A percentile compares a stretch with the other conserved stretches of the same genome.
Conservation (phyloP, 805 yeast genomes). For the Ogataea dorogensis region DNA sequence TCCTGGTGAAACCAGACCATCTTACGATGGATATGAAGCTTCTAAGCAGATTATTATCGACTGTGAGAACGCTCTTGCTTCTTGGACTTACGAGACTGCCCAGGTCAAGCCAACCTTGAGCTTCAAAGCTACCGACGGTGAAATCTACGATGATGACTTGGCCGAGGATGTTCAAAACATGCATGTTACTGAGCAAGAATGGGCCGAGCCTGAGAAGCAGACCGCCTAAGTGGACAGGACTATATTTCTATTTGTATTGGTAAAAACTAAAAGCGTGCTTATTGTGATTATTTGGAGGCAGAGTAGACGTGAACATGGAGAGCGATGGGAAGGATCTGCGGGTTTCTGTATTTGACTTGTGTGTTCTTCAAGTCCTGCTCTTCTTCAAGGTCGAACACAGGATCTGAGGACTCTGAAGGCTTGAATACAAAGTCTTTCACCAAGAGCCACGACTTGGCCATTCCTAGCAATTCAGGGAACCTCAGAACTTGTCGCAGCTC, state of each 20-base stretch:
- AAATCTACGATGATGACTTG: slow-evolving; percentile 53
- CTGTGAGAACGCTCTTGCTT: slow-evolving; percentile 77
- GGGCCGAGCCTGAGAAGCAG: slow-evolving; percentile 29
- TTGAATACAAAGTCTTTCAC: slow-evolving; percentile 17
- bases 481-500: slow-evolving; percentile 12
- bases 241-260: slow-evolving; percentile 17
- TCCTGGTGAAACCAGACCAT: slow-evolving; percentile 90
- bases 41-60: slow-evolving; percentile 84
- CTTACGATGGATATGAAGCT: slow-evolving; percentile 86
- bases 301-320: slow-evolving; percentile 28
- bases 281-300: slow-evolving; percentile 3
- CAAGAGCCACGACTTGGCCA: slow-evolving; percentile 20
- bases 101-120: slow-evolving; percentile 79
- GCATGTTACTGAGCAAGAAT: slow-evolving; percentile 45
- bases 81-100: slow-evolving; percentile 83
- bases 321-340: slow-evolving; percentile 19
- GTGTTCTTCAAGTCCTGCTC: slow-evolving; percentile 17
- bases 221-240: slow-evolving; percentile 25
- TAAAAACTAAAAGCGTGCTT: slow-evolving; percentile 10
- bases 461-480: slow-evolving; percentile 3
- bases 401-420: slow-evolving; percentile 1
- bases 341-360: slow-evolving; percentile 20
- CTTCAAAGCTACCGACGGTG: slow-evolving; percentile 47
- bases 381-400: background rate
- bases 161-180: slow-evolving; percentile 46